A percentile compares a stretch with the other conserved stretches of the same genome.
These are phyloP conservation scores for Nyctanthes arbortristis DNA, from an alignment of 257 asterid species.

Conservation along the genomic window DNA sequence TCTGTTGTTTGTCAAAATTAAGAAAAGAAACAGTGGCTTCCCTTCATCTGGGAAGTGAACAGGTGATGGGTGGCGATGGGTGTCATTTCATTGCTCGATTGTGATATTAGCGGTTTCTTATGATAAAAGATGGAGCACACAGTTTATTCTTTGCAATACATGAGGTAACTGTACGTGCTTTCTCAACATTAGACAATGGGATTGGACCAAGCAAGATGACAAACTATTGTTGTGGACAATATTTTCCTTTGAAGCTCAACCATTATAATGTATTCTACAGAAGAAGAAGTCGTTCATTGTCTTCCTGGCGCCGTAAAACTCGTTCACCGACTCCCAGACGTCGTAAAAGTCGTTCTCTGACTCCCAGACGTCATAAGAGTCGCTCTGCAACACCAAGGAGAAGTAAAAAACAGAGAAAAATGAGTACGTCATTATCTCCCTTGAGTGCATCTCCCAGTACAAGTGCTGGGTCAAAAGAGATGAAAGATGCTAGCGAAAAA, in stretches of 20 bases:
- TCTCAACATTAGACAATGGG: slow-evolving; percentile 38
- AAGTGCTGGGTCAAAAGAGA: slow-evolving; percentile 55
- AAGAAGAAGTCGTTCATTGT: slow-evolving; percentile 71
- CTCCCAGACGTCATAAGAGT: slow-evolving; percentile 44
- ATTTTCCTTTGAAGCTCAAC: slow-evolving; percentile 48
- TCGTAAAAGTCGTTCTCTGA: slow-evolving; percentile 52
- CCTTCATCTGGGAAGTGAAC: slow-evolving; percentile 80
- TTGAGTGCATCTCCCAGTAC: slow-evolving; percentile 55
- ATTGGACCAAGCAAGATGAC: slow-evolving; percentile 37
- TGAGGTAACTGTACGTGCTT: no score
- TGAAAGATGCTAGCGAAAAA: slow-evolving; percentile 68
- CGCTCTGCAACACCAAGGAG: slow-evolving; percentile 74
- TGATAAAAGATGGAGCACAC: no score
- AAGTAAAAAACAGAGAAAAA: slow-evolving; percentile 61
- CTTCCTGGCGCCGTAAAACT: slow-evolving; percentile 67
- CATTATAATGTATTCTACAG: slow-evolving; percentile 60
- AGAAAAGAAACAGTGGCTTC: slow-evolving; percentile 59
- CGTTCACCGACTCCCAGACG: slow-evolving; percentile 72
- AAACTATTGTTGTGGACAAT: slow-evolving; percentile 26
- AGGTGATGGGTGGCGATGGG: slow-evolving; percentile 89
- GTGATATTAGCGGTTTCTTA: slow-evolving; percentile 67
- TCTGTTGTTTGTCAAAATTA: slow-evolving; percentile 40
- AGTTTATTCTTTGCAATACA: no score
- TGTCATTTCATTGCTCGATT: slow-evolving; percentile 82
- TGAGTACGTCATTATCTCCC: slow-evolving; percentile 53